Percentiles rank a stretch among this genome's conserved stretches.
phyloP scores from a whole-genome alignment of 208 protist species.

The Plasmodiophora brassicae region DNA sequence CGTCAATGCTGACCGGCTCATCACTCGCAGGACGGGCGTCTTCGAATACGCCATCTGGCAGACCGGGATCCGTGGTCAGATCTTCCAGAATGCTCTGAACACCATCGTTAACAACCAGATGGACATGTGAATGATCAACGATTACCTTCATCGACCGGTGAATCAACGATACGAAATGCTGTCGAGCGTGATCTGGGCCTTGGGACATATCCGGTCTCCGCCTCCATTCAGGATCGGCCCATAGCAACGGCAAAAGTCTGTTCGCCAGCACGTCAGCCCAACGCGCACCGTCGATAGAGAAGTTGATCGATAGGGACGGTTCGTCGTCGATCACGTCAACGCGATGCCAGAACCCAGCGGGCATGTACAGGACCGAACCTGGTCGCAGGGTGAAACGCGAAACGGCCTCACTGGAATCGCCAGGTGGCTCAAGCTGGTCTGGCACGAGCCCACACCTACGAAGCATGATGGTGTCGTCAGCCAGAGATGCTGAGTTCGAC shows the following conservation, averaged over 20 bases:
- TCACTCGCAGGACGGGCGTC: too few species aligned
- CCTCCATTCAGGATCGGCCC: not conserved
- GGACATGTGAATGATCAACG: too few species aligned
- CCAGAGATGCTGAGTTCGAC: not conserved
- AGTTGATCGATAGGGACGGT: constrained; percentile 31
- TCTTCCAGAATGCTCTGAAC: too few species aligned
- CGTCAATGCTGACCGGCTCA: too few species aligned
- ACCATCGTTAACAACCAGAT: too few species aligned
- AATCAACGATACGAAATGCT: too few species aligned
- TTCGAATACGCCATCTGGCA: too few species aligned
- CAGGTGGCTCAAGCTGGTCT: not conserved
- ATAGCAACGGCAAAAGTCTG: not conserved
- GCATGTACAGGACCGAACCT: not conserved
- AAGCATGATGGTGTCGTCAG: not conserved
- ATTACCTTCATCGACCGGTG: too few species aligned
- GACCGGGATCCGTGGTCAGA: too few species aligned
- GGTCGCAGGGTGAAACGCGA: not conserved
- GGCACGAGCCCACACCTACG: too few species aligned
- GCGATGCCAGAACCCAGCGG: not conserved
- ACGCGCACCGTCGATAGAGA: not conserved
- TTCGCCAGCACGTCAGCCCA: constrained; percentile 35
- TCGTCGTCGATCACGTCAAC: not conserved
- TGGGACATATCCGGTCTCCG: not conserved
- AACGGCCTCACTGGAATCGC: not conserved
- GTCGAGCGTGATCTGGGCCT: not conserved